phyloP scores from a whole-genome alignment of 257 asterid species.

The Nicotiana attenuata region DNA sequence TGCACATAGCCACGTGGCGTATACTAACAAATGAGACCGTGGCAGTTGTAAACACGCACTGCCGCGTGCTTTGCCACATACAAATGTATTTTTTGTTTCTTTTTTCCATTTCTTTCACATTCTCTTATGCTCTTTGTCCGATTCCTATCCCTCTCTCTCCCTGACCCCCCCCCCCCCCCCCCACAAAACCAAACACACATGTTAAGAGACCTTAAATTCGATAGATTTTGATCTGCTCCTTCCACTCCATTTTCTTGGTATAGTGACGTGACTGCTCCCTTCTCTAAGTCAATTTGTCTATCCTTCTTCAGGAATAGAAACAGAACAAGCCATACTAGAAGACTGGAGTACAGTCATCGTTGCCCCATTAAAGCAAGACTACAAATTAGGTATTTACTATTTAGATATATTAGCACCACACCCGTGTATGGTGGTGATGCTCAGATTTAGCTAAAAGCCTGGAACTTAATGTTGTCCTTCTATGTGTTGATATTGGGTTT shows the following conservation, averaged over 20 bases:
- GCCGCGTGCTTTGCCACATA: background rate
- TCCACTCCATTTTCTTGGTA: background rate
- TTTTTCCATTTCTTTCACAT: background rate
- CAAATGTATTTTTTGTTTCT: too few species aligned
- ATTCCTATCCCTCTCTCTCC: background rate
- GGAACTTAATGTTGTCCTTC: background rate
- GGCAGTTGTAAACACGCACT: background rate
- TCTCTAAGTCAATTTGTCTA: background rate
- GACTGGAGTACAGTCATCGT: background rate
- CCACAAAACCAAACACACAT: background rate
- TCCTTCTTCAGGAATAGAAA: background rate
- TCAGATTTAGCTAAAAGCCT: background rate
- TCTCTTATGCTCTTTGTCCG: background rate
- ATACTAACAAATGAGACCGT: background rate
- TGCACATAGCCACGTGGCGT: too few species aligned
- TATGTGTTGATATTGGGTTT: background rate
- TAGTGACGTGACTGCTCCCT: background rate
- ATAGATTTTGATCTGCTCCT: background rate
- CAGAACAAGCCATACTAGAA: background rate
- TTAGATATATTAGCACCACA: background rate
- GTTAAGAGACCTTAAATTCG: background rate
- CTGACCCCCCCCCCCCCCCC: too few species aligned
- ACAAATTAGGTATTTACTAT: background rate
- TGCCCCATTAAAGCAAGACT: background rate
- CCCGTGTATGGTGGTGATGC: background rate